phyloP scores from a whole-genome alignment of 495 filamentous ascomycete genomes.

The Cudoniella acicularis region DNA sequence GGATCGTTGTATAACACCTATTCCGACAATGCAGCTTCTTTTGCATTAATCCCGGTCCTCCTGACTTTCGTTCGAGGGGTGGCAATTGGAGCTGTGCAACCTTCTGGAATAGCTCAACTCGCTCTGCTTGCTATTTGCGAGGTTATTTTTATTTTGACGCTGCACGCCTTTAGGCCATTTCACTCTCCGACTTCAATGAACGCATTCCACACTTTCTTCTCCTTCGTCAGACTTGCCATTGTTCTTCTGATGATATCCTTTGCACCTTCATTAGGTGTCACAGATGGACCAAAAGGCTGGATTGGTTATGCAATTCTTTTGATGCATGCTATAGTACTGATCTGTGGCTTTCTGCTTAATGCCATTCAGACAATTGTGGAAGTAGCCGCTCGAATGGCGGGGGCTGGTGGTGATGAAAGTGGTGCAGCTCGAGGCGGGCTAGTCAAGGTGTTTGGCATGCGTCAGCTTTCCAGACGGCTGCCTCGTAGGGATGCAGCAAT shows the following conservation, averaged over 20 bases:
- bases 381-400: constrained; percentile 72
- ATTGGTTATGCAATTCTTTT: constrained; percentile 90
- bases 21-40: constrained; percentile 79
- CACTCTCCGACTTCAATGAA: constrained; percentile 96
- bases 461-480: constrained; percentile 78
- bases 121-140: constrained; percentile 91
- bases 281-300: constrained; percentile 80
- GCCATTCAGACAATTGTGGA: constrained; percentile 87
- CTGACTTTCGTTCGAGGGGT: constrained; percentile 82
- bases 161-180: constrained; percentile 88
- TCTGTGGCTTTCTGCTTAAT: constrained; percentile 93
- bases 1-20: constrained; percentile 98
- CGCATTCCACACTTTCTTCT: constrained; percentile 82
- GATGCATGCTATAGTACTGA: constrained; percentile 78
- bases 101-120: constrained; percentile 87
- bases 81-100: constrained; percentile 88
- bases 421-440: constrained; percentile 82
- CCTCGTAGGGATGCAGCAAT: constrained; percentile 52
- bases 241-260: constrained; percentile 86
- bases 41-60: constrained; percentile 80
- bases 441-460: constrained; percentile 86
- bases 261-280: constrained; percentile 73
- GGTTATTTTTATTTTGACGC: constrained; percentile 80
- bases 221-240: constrained; percentile 69
- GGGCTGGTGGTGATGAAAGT: constrained; percentile 71